phyloP scores from a whole-genome alignment of 2,329 filamentous ascomycete genomes.

The Aspergillus caelatus region DNA sequence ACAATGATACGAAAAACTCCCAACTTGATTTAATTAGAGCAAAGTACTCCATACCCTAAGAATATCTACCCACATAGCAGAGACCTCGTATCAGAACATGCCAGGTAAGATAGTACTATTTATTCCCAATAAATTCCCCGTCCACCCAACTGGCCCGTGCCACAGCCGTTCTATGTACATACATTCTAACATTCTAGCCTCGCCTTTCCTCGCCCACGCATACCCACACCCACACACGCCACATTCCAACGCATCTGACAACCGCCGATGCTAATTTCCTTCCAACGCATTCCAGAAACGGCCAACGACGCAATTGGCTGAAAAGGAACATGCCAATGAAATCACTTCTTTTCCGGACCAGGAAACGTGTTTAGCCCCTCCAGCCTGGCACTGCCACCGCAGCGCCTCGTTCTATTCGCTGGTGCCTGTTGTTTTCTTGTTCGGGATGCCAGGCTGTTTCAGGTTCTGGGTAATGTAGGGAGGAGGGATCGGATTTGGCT shows the following conservation, averaged over 20 bases:
- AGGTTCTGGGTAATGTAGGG: neutral
- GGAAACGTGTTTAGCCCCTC: neutral
- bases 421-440: neutral
- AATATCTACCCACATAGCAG: no score
- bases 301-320: neutral
- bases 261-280: neutral
- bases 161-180: no score
- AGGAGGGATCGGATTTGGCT: neutral
- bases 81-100: no score
- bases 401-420: slow-evolving; percentile 7
- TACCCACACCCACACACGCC: neutral
- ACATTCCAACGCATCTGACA: slow-evolving; percentile 9
- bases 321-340: neutral
- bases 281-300: neutral
- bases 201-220: neutral
- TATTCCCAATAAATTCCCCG: no score
- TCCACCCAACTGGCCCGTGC: no score
- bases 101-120: no score
- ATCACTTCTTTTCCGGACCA: neutral
- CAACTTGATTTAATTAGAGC: no score
- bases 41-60: no score
- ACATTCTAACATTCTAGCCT: no score
- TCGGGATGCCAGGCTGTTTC: neutral
- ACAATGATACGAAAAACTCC: no score
- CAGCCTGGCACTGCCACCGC: slow-evolving; percentile 5